phyloP scores from a whole-genome alignment of 768 basidiomycete species.

The Lactifluus hygrophoroides region DNA sequence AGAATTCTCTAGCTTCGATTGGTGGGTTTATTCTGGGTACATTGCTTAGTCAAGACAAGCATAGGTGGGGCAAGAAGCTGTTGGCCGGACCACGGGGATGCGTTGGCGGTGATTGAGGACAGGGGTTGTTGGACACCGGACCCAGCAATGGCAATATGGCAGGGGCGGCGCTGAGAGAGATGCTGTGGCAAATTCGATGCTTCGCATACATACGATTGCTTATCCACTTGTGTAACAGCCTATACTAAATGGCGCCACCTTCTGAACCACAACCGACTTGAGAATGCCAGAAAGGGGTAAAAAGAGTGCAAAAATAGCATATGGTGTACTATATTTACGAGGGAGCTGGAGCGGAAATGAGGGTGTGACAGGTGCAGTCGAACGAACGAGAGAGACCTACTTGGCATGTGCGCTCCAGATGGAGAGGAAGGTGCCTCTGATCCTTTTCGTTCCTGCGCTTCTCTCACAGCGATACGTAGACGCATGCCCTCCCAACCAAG shows the following conservation, averaged over 20 bases:
- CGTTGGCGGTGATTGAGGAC: background rate
- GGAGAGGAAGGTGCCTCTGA: slow-evolving; percentile 4
- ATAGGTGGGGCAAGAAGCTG: background rate
- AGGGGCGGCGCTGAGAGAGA: background rate
- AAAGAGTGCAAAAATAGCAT: background rate
- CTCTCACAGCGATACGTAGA: slow-evolving; percentile 30
- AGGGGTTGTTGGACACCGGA: background rate
- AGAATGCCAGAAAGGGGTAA: background rate
- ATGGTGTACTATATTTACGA: slow-evolving; percentile 4
- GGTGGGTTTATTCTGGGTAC: background rate
- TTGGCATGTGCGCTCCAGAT: background rate
- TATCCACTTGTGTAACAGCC: background rate
- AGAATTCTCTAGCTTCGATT: background rate
- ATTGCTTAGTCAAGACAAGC: background rate
- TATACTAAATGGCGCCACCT: background rate
- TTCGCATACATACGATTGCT: background rate
- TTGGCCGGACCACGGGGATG: background rate
- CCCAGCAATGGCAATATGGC: background rate
- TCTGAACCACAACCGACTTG: background rate
- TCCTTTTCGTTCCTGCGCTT: slow-evolving; percentile 21
- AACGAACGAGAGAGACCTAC: slow-evolving; percentile 1
- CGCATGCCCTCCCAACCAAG: slow-evolving; percentile 37
- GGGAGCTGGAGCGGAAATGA: slow-evolving; percentile 12
- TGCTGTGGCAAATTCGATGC: background rate
- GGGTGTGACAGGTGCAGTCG: background rate